Evolutionary conservation across 2,329 filamentous ascomycete species (phyloP), one percentile per base, ranked within the genome.

Genomic region (Pseudopithomyces maydicus): DNA sequence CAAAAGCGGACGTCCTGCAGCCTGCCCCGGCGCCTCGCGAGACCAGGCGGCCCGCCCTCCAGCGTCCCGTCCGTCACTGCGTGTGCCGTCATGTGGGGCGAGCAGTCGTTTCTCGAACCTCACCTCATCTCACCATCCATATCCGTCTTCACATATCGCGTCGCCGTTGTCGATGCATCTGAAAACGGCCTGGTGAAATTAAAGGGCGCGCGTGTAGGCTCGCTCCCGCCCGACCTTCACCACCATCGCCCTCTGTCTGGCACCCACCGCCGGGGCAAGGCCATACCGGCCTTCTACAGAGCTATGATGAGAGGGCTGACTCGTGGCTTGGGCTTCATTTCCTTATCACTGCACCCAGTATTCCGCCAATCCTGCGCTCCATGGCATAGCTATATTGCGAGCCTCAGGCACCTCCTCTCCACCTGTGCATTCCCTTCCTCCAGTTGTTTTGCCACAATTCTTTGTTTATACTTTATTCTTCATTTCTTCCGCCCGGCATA

Each of bases 251-350:
- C 45, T 22, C 56, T 52, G 46, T 46, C 54, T 29, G 19, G 35
- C 35, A 47, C 29, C 55, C 23, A 49, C 56, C 38, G 55, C 2
- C 61, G 48, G 56, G 63, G 65, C 58, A 58, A 63, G 57, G 61
- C 26, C 63, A 71, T 67, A 61, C 54, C 26, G 49, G 23, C 57
- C 55, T 52, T 56, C 56, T 29, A 57, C 42, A 63, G 54, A 62
- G 55, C 54, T 66, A 68, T 62, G 62, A 69, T 66, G 63, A 67
- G 57, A 61, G 49, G 58, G 58, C 69, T 74, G 71, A 72, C 71
- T 74, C 70, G 69, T 65, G 67, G 62, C 70, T 66, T 67, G 66
- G 57, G 52, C 65, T 67, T 65, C 68, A 72, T 71, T 68, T 72
- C 70, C 66, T 71, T 64, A 63, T 65, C 64, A 61, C 55, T 61